Percentiles rank a stretch among this genome's conserved stretches.
phyloP scores from a whole-genome alignment of 2,329 filamentous ascomycete genomes.

The Penicillium occitanis region DNA sequence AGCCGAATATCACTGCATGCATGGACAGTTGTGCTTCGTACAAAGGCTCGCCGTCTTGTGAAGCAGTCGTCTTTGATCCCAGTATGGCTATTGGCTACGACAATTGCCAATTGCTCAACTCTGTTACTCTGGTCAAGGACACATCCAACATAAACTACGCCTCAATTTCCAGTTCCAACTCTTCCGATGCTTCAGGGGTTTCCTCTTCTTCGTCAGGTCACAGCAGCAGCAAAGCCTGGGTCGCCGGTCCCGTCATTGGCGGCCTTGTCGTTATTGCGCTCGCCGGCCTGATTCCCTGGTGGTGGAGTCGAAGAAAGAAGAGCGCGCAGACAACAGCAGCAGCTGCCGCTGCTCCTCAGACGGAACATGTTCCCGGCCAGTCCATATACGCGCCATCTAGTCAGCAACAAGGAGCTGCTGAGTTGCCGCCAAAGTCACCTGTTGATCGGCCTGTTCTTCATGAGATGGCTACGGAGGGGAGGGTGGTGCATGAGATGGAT shows the following conservation, averaged over 20 bases:
- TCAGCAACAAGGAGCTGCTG: neutral
- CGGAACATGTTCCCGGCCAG: neutral
- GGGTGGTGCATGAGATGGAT: conserved; percentile 8
- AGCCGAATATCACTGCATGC: conserved; percentile 13
- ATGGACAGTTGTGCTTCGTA: conserved; percentile 13
- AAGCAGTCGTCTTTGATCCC: conserved; percentile 15
- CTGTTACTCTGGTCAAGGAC: conserved; percentile 2
- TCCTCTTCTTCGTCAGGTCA: neutral
- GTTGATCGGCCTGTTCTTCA: neutral
- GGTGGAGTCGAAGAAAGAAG: conserved; percentile 14
- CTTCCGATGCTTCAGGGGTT: neutral
- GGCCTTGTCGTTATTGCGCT: conserved; percentile 6
- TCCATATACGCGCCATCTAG: neutral
- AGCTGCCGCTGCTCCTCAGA: neutral
- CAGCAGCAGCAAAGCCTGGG: conserved; percentile 18
- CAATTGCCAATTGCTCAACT: conserved; percentile 18
- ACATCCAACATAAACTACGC: conserved; percentile 13
- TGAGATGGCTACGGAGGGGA: neutral
- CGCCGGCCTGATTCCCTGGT: conserved; percentile 1
- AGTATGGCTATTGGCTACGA: conserved; percentile 14
- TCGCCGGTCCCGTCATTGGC: conserved; percentile 13
- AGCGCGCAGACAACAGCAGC: neutral
- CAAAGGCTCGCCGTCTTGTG: neutral
- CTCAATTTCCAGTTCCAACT: neutral
- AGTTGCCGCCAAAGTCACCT: neutral